phyloP scores from a whole-genome alignment of 192 early-diverging fungal species.

The Pilaira anomala region DNA sequence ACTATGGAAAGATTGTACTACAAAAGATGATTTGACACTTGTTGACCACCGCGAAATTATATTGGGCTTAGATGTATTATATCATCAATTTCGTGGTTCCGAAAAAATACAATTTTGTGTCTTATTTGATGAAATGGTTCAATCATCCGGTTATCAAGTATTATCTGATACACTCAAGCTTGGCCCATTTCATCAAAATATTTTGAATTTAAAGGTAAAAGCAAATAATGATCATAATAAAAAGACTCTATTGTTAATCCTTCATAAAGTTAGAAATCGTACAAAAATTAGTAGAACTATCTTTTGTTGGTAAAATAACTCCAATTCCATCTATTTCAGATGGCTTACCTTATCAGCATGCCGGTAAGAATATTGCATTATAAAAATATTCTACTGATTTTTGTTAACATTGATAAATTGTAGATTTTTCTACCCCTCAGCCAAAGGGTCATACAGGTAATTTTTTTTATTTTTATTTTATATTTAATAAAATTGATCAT shows the following conservation, averaged over 20 bases:
- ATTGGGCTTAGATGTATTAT: constrained; percentile 28
- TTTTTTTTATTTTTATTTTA: neutral
- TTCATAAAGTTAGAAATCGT: constrained; percentile 9
- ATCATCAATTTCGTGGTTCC: constrained; percentile 26
- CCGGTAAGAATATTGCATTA: constrained; percentile 31
- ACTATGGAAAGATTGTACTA: constrained; percentile 1
- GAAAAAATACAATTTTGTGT: constrained; percentile 33
- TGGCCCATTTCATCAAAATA: constrained; percentile 41
- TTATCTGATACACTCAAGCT: constrained; percentile 39
- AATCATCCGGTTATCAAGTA: constrained; percentile 43
- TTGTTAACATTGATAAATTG: neutral
- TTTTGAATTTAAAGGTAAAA: constrained; percentile 42
- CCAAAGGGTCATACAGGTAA: constrained; percentile 1
- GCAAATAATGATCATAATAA: neutral
- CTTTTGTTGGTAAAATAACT: constrained; percentile 46
- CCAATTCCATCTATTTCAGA: constrained; percentile 38
- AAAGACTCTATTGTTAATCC: neutral
- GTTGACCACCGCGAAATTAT: constrained; percentile 9
- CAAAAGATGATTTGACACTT: neutral
- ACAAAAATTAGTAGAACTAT: constrained; percentile 39
- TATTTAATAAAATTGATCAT: no score
- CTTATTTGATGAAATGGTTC: constrained; percentile 46
- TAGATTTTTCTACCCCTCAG: constrained; percentile 49
- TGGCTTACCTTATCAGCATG: constrained; percentile 54
- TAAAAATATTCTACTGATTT: neutral